A percentile compares a stretch with the other conserved stretches of the same genome.
phyloP scores from a whole-genome alignment of 441 rosid genomes.

The Gossypium davidsonii region DNA sequence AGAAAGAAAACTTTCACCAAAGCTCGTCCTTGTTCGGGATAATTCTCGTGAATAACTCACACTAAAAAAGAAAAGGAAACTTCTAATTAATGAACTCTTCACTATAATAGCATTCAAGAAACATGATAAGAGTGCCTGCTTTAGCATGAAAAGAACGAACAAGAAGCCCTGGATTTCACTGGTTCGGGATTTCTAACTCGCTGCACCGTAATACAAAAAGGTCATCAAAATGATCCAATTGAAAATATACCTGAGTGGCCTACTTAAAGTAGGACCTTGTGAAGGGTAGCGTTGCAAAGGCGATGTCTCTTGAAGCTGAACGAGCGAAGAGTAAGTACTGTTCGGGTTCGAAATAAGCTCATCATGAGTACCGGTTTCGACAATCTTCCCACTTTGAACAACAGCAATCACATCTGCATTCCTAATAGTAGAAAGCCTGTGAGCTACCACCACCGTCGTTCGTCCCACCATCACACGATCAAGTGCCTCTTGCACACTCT shows the following conservation, averaged over 20 bases:
- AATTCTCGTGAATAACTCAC: slow-evolving; percentile 54
- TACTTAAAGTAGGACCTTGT: slow-evolving; percentile 42
- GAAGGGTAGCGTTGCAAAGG: slow-evolving; percentile 56
- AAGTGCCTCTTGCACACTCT: slow-evolving; percentile 88
- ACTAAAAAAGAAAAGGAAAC: slow-evolving; percentile 25
- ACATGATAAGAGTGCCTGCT: background rate
- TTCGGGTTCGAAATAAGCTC: slow-evolving; percentile 55
- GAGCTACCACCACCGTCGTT: slow-evolving; percentile 82
- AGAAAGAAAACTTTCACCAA: slow-evolving; percentile 66
- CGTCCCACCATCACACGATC: slow-evolving; percentile 91
- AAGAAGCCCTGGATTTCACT: background rate
- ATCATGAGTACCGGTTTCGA: slow-evolving; percentile 82
- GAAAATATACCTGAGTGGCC: slow-evolving; percentile 47
- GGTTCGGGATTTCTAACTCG: background rate
- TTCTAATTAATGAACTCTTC: background rate
- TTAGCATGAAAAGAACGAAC: background rate
- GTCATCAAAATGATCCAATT: background rate
- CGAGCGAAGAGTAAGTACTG: slow-evolving; percentile 60
- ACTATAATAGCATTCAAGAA: background rate
- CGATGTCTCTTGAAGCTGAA: slow-evolving; percentile 65
- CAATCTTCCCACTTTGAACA: slow-evolving; percentile 67
- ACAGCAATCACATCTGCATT: slow-evolving; percentile 82
- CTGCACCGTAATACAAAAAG: background rate
- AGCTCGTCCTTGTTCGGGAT: slow-evolving; percentile 58
- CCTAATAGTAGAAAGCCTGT: slow-evolving; percentile 78